Conservation (phyloP, 2,329 filamentous ascomycete genomes). For the Epichloe elymi region DNA sequence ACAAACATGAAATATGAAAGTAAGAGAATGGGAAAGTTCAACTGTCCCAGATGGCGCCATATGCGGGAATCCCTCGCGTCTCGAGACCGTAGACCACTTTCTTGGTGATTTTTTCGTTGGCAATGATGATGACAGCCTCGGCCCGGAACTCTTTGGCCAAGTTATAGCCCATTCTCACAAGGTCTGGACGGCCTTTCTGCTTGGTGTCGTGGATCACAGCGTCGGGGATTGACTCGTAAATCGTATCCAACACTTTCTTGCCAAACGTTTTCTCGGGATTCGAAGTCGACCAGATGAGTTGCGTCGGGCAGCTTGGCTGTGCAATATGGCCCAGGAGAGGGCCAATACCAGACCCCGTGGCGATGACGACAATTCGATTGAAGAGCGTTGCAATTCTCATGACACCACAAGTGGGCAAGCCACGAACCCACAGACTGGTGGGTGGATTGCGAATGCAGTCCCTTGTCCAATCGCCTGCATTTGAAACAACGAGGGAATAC, state of each 20-base stretch:
- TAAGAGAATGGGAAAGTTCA: constrained; percentile 8
- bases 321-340: constrained; percentile 50
- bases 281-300: constrained; percentile 58
- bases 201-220: constrained; percentile 58
- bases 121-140: constrained; percentile 63
- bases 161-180: constrained; percentile 37
- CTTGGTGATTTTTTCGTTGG: constrained; percentile 54
- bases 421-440: constrained; percentile 51
- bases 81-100: constrained; percentile 59
- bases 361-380: constrained; percentile 50
- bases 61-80: constrained; percentile 50
- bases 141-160: constrained; percentile 40
- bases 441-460: constrained; percentile 49
- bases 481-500: constrained; percentile 58
- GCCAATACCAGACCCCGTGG: constrained; percentile 62
- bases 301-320: constrained; percentile 33
- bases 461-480: constrained; percentile 63
- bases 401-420: constrained; percentile 53
- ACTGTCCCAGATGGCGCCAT: constrained; percentile 60
- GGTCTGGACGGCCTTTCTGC: constrained; percentile 42
- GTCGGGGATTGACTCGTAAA: constrained; percentile 43
- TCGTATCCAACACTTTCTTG: constrained; percentile 36
- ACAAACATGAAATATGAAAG: not conserved
- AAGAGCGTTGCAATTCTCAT: constrained; percentile 56
- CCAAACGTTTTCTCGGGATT: constrained; percentile 52